Base-by-base conservation (phyloP, 495 filamentous ascomycete species). In the Xylaria grammica region DNA sequence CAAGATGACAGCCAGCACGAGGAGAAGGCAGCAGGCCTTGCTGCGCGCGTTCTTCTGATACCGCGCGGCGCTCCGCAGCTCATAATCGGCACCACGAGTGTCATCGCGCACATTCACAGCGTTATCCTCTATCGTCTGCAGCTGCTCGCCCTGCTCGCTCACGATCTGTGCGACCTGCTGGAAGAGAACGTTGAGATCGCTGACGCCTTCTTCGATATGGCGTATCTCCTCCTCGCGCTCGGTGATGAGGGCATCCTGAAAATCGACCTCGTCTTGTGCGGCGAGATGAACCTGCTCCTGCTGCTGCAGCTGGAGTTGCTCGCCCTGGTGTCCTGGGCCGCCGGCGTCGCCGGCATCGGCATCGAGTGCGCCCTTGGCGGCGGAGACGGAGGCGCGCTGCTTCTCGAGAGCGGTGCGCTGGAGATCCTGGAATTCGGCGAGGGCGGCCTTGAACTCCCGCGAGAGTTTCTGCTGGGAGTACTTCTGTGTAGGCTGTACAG, bases 121-220 rank as follows among this genome's bases (percentile, higher is more conserved):
- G 72, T 97, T 96, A 62, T 89, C 88, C 65, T 86, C 86, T 70
- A 99, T 97, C 53, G 91, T 91, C 75, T 97, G 92, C 13, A 99
- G 81, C 74, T 89, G 85, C 46, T 90, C 92, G 15, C 95, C 96
- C 79, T 99, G 95, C 77, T 97, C 94, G 67, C 86, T 86, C 40
- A 99, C 94, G 69, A 99, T 97, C 69, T 96, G 92, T 44, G 95
- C 96, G 26, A 99, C 91, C 78, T 99, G 96, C 44, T 93, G 84
- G 82, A 98, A 99, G 32, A 99, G 82, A 75, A 98, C 95, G 69
- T 98, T 98, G 59, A 99, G 80, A 72, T 99, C 95, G 57, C 91
- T 90, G 11, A 99, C 94, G 63, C 90, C 91, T 72, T 97, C 93
- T 78, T 99, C 95, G 71, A 99, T 98, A 70, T 95, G 92, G 32